phyloP scores from a whole-genome alignment of 345 rosid genomes.

The Pistacia integerrima region DNA sequence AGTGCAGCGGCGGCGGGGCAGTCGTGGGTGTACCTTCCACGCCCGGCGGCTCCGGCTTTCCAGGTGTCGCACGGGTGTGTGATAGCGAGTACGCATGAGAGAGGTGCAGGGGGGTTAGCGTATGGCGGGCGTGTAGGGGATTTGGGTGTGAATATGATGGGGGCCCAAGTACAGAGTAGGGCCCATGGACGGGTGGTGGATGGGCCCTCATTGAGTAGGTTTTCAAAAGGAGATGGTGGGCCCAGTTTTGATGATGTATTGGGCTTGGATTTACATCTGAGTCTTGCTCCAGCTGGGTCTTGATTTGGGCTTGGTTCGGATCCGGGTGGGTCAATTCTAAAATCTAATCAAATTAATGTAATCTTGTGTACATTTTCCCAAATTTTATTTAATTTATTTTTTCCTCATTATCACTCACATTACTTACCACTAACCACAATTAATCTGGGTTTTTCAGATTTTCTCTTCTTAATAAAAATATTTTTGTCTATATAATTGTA shows the following conservation, averaged over 20 bases:
- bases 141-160: constrained; percentile 28
- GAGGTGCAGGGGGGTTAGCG: constrained; percentile 36
- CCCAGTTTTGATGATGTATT: constrained; percentile 69
- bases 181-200: constrained; percentile 38
- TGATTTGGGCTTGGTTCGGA: constrained; percentile 28
- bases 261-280: constrained; percentile 90
- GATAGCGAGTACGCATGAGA: constrained; percentile 26
- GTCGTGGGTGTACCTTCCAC: constrained; percentile 89
- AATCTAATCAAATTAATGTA: constrained; percentile 1
- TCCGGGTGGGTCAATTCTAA: not conserved
- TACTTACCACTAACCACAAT: not conserved
- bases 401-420: constrained; percentile 17
- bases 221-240: constrained; percentile 63
- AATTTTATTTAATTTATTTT: constrained; percentile 42
- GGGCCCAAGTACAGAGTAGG: constrained; percentile 32
- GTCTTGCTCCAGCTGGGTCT: constrained; percentile 86
- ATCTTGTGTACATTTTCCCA: constrained; percentile 52
- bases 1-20: constrained; percentile 36
- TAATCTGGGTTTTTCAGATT: not conserved
- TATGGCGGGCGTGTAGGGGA: constrained; percentile 50
- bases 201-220: constrained; percentile 68
- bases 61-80: constrained; percentile 82
- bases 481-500: not conserved
- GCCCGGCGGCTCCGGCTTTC: constrained; percentile 61
- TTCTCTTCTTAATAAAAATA: not conserved